Percentiles rank a stretch among this genome's conserved stretches.
Evolutionary conservation across 2,329 filamentous ascomycete genomes (phyloP).

Genomic region (Sporothrix globosa): DNA sequence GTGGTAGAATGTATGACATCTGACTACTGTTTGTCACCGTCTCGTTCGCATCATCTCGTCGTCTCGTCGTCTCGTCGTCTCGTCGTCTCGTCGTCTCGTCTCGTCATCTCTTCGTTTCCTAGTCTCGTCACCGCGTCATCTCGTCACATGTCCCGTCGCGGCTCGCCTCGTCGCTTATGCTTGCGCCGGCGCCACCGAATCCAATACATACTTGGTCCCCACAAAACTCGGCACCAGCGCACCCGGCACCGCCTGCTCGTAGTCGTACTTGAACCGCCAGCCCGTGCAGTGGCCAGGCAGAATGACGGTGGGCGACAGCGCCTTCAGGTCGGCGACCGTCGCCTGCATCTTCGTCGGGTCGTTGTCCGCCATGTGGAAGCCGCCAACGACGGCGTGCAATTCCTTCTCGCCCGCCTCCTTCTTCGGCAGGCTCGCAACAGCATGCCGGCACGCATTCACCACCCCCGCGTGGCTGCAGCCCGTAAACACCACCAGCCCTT

Average conservation of each 20-base stretch:
- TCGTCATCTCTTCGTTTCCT: not conserved
- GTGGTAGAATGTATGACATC: not conserved
- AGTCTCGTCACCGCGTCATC: not conserved
- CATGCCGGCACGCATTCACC: slow-evolving; percentile 55
- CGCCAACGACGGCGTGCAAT: slow-evolving; percentile 56
- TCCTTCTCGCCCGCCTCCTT: slow-evolving; percentile 38
- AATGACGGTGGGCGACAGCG: slow-evolving; percentile 51
- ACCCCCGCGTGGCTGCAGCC: slow-evolving; percentile 61
- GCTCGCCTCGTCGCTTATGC: not conserved
- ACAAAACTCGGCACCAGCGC: slow-evolving; percentile 55
- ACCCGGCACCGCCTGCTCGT: slow-evolving; percentile 56
- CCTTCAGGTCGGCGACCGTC: slow-evolving; percentile 54
- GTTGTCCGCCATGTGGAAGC: slow-evolving; percentile 57
- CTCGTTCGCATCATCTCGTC: not conserved
- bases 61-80: not conserved
- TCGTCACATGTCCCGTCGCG: too few species aligned
- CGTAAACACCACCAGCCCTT: slow-evolving; percentile 58
- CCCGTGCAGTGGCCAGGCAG: slow-evolving; percentile 61
- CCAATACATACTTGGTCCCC: slow-evolving; percentile 46
- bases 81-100: not conserved
- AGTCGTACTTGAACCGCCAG: slow-evolving; percentile 58
- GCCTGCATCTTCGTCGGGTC: slow-evolving; percentile 48
- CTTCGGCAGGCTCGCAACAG: slow-evolving; percentile 40
- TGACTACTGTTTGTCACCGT: not conserved
- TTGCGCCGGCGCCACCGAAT: not conserved